Conservation (phyloP, 2,329 filamentous ascomycete genomes). For the Phialemoniopsis sp. region DNA sequence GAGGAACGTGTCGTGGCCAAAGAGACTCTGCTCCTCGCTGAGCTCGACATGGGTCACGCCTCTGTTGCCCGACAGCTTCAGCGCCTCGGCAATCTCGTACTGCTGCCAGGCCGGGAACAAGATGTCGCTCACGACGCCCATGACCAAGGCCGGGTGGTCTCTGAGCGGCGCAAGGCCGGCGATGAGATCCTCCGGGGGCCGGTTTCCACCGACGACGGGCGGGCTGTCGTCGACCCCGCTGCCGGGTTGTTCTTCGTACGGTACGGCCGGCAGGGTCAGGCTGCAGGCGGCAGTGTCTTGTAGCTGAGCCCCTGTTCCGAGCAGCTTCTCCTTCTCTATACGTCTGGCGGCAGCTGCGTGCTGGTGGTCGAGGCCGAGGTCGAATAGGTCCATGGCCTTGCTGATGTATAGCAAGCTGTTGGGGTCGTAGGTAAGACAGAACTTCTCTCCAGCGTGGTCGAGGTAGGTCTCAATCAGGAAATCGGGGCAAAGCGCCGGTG, state of each 20-base stretch:
- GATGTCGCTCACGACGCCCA: slow-evolving; percentile 94
- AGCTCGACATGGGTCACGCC: slow-evolving; percentile 85
- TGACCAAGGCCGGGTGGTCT: slow-evolving; percentile 77
- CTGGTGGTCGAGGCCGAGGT: slow-evolving; percentile 73
- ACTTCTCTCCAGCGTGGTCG: slow-evolving; percentile 97
- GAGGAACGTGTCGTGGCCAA: slow-evolving; percentile 95
- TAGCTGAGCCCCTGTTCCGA: slow-evolving; percentile 41
- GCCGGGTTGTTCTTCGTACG: slow-evolving; percentile 78
- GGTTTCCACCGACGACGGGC: slow-evolving; percentile 26
- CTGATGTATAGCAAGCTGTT: slow-evolving; percentile 95
- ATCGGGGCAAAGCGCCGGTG: slow-evolving; percentile 91
- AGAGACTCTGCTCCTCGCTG: slow-evolving; percentile 89
- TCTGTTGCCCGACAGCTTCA: slow-evolving; percentile 73
- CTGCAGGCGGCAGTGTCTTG: slow-evolving; percentile 54
- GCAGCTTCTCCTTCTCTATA: slow-evolving; percentile 51
- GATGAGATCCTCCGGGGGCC: slow-evolving; percentile 76
- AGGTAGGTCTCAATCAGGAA: slow-evolving; percentile 98
- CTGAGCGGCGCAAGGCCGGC: slow-evolving; percentile 67
- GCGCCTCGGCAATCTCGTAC: slow-evolving; percentile 82
- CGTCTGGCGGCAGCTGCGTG: slow-evolving; percentile 58
- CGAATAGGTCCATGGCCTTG: slow-evolving; percentile 98
- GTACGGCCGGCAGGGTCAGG: slow-evolving; percentile 74
- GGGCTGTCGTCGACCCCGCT: slow-evolving; percentile 27
- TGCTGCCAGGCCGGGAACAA: slow-evolving; percentile 98
- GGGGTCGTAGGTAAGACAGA: slow-evolving; percentile 92